Percentiles rank a stretch among this genome's conserved stretches.
phyloP scores from a whole-genome alignment of 2,329 filamentous ascomycete genomes.

The Coniella vitis region DNA sequence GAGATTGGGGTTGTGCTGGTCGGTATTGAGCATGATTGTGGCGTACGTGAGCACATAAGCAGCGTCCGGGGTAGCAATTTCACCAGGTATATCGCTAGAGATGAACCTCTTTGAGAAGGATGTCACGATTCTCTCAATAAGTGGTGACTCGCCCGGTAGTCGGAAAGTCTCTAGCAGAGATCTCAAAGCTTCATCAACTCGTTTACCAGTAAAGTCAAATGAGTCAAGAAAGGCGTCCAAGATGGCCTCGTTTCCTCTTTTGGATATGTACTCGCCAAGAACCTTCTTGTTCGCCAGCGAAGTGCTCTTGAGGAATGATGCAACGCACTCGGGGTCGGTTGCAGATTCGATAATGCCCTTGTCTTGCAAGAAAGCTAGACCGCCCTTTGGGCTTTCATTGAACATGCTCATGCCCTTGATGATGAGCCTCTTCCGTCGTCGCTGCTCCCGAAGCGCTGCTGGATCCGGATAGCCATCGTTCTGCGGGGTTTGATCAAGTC shows the following conservation, averaged over 20 bases:
- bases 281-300: slow-evolving; percentile 83
- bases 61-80: slow-evolving; percentile 77
- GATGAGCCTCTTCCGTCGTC: slow-evolving; percentile 78
- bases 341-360: slow-evolving; percentile 78
- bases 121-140: slow-evolving; percentile 89
- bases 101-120: slow-evolving; percentile 84
- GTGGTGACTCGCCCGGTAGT: slow-evolving; percentile 81
- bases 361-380: slow-evolving; percentile 76
- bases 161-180: slow-evolving; percentile 87
- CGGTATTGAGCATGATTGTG: slow-evolving; percentile 95
- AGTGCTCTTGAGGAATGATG: slow-evolving; percentile 82
- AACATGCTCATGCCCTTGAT: slow-evolving; percentile 85
- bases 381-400: slow-evolving; percentile 88
- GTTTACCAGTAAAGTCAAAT: slow-evolving; percentile 84
- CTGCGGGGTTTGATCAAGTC: slow-evolving; percentile 64
- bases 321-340: slow-evolving; percentile 68
- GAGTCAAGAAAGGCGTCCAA: slow-evolving; percentile 75
- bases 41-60: slow-evolving; percentile 90
- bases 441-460: slow-evolving; percentile 59
- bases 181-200: slow-evolving; percentile 84
- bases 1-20: slow-evolving; percentile 91
- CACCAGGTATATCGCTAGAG: slow-evolving; percentile 59
- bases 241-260: slow-evolving; percentile 79
- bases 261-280: slow-evolving; percentile 88
- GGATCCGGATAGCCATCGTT: slow-evolving; percentile 61